These are phyloP conservation scores for Sarocladium strictum DNA, from an alignment of 2,329 filamentous ascomycete species.

Conservation along the genomic window DNA sequence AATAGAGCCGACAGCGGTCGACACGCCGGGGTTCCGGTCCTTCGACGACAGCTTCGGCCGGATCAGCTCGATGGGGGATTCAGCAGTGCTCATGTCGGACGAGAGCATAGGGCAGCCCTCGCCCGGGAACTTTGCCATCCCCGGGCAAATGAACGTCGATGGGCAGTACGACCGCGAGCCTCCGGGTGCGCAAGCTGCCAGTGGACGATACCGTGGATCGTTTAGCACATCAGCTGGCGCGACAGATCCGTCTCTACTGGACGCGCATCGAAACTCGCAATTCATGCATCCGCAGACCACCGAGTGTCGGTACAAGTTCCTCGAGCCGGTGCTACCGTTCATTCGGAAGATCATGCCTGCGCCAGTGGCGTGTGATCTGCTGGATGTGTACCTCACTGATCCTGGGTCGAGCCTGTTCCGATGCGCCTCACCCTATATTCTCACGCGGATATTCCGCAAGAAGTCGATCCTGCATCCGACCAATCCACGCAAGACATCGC, in stretches of 20 bases:
- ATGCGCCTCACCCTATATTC: slow-evolving; percentile 40
- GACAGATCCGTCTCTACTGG: neutral
- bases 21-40: neutral
- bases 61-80: slow-evolving; percentile 13
- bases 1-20: neutral
- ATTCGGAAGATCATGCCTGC: slow-evolving; percentile 32
- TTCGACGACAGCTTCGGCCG: slow-evolving; percentile 8
- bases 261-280: slow-evolving; percentile 16
- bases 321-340: slow-evolving; percentile 33
- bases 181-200: slow-evolving; percentile 16
- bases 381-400: slow-evolving; percentile 42
- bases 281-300: slow-evolving; percentile 11
- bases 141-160: neutral
- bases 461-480: slow-evolving; percentile 34
- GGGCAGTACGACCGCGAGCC: slow-evolving; percentile 12
- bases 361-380: slow-evolving; percentile 37
- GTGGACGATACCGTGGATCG: slow-evolving; percentile 14
- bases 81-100: slow-evolving; percentile 19
- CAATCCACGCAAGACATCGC: slow-evolving; percentile 33
- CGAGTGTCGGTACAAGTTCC: slow-evolving; percentile 30
- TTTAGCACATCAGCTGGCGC: slow-evolving; percentile 13
- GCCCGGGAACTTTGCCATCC: slow-evolving; percentile 15
- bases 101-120: slow-evolving; percentile 24
- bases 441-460: slow-evolving; percentile 39
- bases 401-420: slow-evolving; percentile 36